Evolutionary conservation across 805 yeast genomes (phyloP).

Genomic region (Torulaspora microellipsoides): DNA sequence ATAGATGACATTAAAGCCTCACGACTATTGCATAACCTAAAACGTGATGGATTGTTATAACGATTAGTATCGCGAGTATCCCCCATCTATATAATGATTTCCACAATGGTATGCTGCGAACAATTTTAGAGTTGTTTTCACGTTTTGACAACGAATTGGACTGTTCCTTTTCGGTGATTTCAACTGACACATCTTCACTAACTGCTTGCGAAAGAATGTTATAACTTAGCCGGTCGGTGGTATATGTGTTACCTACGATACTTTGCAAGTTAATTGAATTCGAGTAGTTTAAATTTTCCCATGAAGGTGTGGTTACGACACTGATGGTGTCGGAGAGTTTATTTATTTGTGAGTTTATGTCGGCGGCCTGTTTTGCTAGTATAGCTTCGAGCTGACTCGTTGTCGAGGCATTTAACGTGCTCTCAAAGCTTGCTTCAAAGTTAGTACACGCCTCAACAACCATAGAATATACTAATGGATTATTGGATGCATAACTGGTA

Average conservation of each 20-base stretch:
- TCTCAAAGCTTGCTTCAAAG: constrained; percentile 4
- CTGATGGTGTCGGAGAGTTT: not conserved
- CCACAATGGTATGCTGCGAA: not conserved
- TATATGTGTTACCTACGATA: too few species aligned
- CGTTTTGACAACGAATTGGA: too few species aligned
- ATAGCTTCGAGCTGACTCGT: constrained; percentile 1
- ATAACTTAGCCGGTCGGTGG: too few species aligned
- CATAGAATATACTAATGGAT: constrained; percentile 1
- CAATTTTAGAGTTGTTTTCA: too few species aligned
- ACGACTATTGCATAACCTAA: constrained; percentile 6
- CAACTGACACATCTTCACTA: too few species aligned
- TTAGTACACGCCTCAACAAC: constrained; percentile 4
- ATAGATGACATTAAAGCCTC: constrained; percentile 3
- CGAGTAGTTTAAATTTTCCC: constrained; percentile 4
- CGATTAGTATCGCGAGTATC: constrained; percentile 1
- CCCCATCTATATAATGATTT: constrained; percentile 4
- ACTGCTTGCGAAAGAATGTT: too few species aligned
- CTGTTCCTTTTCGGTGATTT: too few species aligned
- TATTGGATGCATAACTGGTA: not conserved
- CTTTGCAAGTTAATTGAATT: not conserved
- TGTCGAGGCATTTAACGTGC: constrained; percentile 1
- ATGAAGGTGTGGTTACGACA: constrained; percentile 4
- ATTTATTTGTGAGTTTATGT: constrained; percentile 8
- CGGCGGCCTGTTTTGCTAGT: not conserved
- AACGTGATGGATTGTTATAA: constrained; percentile 4